Conservation (phyloP, 306 rosid species). For the Abrus pulchellus region DNA sequence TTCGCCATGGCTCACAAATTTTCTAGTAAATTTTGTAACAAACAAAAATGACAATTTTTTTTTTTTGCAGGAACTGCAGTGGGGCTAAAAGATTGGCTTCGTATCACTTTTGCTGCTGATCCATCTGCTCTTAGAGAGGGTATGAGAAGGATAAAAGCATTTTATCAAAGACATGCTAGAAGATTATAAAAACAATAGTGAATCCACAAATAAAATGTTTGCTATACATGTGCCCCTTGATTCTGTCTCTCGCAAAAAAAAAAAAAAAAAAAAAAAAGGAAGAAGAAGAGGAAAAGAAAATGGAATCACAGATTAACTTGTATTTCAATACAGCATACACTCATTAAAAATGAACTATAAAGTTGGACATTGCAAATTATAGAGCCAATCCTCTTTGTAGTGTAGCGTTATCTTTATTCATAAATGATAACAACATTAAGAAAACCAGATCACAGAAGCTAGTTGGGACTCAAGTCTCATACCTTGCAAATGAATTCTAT, state of each 20-base stretch:
- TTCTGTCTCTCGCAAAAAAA: not conserved
- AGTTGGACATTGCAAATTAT: conserved; percentile 17
- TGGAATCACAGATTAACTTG: conserved; percentile 16
- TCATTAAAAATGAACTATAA: not conserved
- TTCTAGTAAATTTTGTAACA: conserved; percentile 26
- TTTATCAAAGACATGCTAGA: conserved; percentile 57
- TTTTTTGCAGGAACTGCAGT: conserved; percentile 61
- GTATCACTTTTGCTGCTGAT: conserved; percentile 63
- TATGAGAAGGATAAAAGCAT: conserved; percentile 54
- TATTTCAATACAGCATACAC: conserved; percentile 17
- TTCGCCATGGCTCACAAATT: not conserved
- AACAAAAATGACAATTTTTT: not conserved
- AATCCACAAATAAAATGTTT: conserved; percentile 7
- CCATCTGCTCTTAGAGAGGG: conserved; percentile 59
- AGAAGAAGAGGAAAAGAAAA: no score
- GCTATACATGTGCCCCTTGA: not conserved
- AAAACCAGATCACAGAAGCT: no score
- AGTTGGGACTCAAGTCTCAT: no score
- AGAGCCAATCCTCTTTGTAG: not conserved
- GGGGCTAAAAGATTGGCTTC: conserved; percentile 65
- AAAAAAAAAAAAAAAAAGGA: no score
- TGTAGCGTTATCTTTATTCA: not conserved
- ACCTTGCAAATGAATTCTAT: no score
- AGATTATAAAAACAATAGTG: conserved; percentile 29
- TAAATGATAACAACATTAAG: no score